These are phyloP conservation scores for Tranzscheliella williamsii DNA, from an alignment of 1,284 basidiomycete species.

Conservation along the genomic window DNA sequence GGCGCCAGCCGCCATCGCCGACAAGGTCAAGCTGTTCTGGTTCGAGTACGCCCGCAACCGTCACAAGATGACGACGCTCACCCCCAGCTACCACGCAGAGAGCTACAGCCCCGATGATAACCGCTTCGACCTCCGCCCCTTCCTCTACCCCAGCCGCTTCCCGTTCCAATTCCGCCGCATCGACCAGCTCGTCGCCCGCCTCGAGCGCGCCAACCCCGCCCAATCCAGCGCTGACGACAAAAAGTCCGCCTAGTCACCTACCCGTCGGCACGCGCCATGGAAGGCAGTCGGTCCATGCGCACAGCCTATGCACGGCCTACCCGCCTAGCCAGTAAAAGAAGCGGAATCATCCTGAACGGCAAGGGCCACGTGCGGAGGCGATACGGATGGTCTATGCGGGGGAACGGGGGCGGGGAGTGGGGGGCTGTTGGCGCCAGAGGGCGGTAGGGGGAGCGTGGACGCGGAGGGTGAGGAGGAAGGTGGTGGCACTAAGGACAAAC, in stretches of 20 bases:
- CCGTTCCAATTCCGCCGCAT: slow-evolving; percentile 96
- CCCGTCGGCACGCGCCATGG: too few relatives aligned
- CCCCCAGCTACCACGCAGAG: slow-evolving; percentile 91
- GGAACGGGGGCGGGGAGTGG: too few relatives aligned
- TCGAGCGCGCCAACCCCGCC: too few relatives aligned
- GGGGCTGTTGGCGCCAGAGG: slow-evolving; percentile 11
- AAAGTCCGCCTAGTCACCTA: too few relatives aligned
- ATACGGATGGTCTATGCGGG: too few relatives aligned
- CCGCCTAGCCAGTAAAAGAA: too few relatives aligned
- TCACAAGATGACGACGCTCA: slow-evolving; percentile 99
- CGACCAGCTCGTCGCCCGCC: slow-evolving; percentile 69
- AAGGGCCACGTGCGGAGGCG: too few relatives aligned
- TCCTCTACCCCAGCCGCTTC: slow-evolving; percentile 91
- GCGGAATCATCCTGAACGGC: too few relatives aligned
- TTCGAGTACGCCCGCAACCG: slow-evolving; percentile 94
- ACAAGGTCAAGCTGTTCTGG: slow-evolving; percentile 97
- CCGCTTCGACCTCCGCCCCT: slow-evolving; percentile 91
- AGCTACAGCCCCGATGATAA: slow-evolving; percentile 93
- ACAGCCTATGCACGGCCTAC: too few relatives aligned
- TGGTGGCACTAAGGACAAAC: slow-evolving; percentile 9
- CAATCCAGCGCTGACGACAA: too few relatives aligned
- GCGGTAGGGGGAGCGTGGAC: slow-evolving; percentile 16
- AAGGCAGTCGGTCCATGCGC: too few relatives aligned
- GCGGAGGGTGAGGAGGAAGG: slow-evolving; percentile 13
- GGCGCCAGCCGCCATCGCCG: slow-evolving; percentile 73